Base-by-base conservation (phyloP, 768 basidiomycete genomes). In the Boletus tomentosulus region DNA sequence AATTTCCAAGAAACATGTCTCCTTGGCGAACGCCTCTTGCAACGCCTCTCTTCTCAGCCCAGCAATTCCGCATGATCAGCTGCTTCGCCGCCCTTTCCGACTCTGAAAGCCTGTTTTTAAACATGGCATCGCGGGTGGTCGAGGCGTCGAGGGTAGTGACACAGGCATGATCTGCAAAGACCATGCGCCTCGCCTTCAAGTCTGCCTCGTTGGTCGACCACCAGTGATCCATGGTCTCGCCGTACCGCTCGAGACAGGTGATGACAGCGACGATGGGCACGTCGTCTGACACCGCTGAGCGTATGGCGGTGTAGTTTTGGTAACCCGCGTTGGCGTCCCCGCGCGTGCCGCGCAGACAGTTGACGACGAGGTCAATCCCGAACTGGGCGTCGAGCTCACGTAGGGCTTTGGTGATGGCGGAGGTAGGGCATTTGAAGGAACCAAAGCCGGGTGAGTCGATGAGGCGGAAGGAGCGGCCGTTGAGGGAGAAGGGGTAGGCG, bases 151-250 rank as follows among this genome's bases (percentile, higher is more conserved):
- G 54, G 3, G 74, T 70, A 1, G 75, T 74, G 45, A 77, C 66
- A 38, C 76, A 78, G 8, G 71, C 75, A 25, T 74, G 68, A 10
- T 69, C 72, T 1, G 65, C 59, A 9, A 76, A 75, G 1, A 60
- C 51, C 63, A 78, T 78, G 11, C 64, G 61, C 34, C 71, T 54
- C 4, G 52, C 52, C 38, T 63, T 64, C 46, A 78, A 67, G 22
- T 55, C 56, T n/a, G 55, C 56, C 48, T 74, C 56, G 57, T 76
- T 75, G 41, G 59, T 56, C 31, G 56, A 57, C 76, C 75, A 77
- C 76, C 77, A 78, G 39, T 65, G 64, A 15, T 57, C 62, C 66
- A 73, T 74, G 46, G 66, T 57, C 16, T 62, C 58, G 16, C 64
- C 41, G 31, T 65, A 67, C 35, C 63, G 64, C 57, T 72, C 72